Conservation (phyloP, 345 rosid genomes). For the Eucalyptus curtisii region DNA sequence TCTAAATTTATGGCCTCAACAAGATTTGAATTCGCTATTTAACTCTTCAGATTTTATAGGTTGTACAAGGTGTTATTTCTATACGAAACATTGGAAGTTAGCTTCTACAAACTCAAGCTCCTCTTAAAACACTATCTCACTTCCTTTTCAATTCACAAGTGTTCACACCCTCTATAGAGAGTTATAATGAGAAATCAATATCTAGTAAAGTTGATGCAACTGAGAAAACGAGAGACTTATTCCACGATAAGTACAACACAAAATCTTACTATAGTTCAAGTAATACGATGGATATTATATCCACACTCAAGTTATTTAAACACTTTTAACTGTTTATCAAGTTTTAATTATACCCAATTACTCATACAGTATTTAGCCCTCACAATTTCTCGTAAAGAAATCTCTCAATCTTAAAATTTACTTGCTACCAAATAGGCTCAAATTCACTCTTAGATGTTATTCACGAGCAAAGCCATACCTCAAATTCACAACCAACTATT, state of each 20-base stretch:
- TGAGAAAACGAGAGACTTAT: rapidly evolving
- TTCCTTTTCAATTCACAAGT: background rate
- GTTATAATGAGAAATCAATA: background rate
- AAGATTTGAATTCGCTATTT: background rate
- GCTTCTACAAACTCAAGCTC: background rate
- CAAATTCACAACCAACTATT: background rate
- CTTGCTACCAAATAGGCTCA: background rate
- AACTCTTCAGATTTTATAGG: background rate
- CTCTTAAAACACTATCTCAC: background rate
- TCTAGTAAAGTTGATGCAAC: background rate
- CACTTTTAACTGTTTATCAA: rapidly evolving
- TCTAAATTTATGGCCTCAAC: background rate
- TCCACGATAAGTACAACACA: rapidly evolving
- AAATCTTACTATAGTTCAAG: background rate
- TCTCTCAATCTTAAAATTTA: background rate
- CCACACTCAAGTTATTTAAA: background rate
- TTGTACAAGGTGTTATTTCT: background rate
- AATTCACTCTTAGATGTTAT: background rate
- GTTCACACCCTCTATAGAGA: background rate
- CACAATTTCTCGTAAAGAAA: background rate
- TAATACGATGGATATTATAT: background rate
- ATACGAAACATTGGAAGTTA: background rate
- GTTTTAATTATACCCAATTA: background rate
- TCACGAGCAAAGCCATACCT: background rate
- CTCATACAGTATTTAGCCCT: rapidly evolving